Evolutionary conservation across 495 filamentous ascomycete species (phyloP).

Genomic region (Barbatosphaeria neglecta): DNA sequence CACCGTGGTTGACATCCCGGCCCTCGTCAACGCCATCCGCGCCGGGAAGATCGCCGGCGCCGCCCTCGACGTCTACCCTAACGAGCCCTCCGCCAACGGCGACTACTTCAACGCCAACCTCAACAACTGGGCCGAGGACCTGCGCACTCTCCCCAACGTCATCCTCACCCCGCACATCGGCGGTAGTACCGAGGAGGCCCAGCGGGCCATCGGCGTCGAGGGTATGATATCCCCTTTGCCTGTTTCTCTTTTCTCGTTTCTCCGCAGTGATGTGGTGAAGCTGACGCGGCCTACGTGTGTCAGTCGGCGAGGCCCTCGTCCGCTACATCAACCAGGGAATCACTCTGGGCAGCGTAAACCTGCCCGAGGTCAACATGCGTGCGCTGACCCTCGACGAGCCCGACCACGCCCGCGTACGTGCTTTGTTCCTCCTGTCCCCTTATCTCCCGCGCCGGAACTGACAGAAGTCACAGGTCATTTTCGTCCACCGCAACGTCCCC

Average conservation of each 20-base stretch:
- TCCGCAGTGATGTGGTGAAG: no score
- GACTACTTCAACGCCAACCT: conserved; percentile 85
- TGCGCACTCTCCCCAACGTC: conserved; percentile 77
- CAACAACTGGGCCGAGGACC: conserved; percentile 77
- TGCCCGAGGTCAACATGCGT: conserved; percentile 86
- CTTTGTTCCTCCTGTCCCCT: not conserved
- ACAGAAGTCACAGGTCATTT: conserved; percentile 53
- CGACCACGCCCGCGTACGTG: conserved; percentile 65
- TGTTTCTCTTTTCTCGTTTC: not conserved
- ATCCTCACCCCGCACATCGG: conserved; percentile 96
- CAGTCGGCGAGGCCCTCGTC: conserved; percentile 71
- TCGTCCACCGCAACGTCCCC: conserved; percentile 90
- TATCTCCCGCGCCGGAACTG: not conserved
- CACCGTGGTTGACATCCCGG: conserved; percentile 87
- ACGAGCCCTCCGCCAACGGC: conserved; percentile 86
- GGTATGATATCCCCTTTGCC: conserved; percentile 10
- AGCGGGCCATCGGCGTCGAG: conserved; percentile 91
- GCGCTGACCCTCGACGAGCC: conserved; percentile 78
- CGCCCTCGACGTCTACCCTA: conserved; percentile 90
- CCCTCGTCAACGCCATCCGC: conserved; percentile 79
- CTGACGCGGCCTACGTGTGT: not conserved
- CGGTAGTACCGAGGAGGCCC: conserved; percentile 94
- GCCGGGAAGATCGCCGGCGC: conserved; percentile 84
- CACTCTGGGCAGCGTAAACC: conserved; percentile 85
- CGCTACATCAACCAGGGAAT: conserved; percentile 88